Evolutionary conservation across 2,329 filamentous ascomycete genomes (phyloP).

Genomic region (Nectriaceae sp.): DNA sequence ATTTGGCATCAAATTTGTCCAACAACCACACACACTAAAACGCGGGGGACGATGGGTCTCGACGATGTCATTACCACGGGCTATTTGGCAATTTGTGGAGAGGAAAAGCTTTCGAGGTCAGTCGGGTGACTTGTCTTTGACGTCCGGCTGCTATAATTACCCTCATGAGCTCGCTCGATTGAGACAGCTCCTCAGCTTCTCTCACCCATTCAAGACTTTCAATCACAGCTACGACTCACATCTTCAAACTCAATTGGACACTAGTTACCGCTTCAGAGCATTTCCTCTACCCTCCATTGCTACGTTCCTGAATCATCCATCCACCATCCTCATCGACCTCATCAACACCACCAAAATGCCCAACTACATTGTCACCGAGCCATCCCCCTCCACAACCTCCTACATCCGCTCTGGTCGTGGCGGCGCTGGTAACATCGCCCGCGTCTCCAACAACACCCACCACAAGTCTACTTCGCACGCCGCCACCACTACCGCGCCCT

Average conservation of each 20-base stretch:
- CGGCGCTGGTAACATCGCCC: slow-evolving; percentile 58
- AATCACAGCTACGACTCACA: background rate
- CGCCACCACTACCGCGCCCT: slow-evolving; percentile 27
- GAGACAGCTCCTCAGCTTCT: slow-evolving; percentile 1
- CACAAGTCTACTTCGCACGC: background rate
- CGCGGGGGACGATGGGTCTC: slow-evolving; percentile 18
- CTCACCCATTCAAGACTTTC: background rate
- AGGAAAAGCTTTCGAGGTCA: slow-evolving; percentile 20
- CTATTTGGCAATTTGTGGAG: slow-evolving; percentile 29
- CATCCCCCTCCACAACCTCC: slow-evolving; percentile 32
- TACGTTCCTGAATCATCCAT: background rate
- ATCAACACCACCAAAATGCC: slow-evolving; percentile 25
- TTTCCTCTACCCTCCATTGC: background rate
- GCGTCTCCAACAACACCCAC: slow-evolving; percentile 32
- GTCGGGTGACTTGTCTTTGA: slow-evolving; percentile 17
- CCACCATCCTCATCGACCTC: slow-evolving; percentile 1
- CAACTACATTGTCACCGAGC: slow-evolving; percentile 36
- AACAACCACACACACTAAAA: slow-evolving; percentile 9
- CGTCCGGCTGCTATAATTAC: slow-evolving; percentile 24
- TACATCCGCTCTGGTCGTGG: slow-evolving; percentile 56
- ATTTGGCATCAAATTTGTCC: slow-evolving; percentile 13
- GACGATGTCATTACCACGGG: slow-evolving; percentile 7
- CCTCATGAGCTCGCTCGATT: background rate
- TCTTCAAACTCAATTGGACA: background rate
- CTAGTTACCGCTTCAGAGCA: background rate